Evolutionary conservation across 1,139 yeast genomes (phyloP).

Genomic region (Blastobotrys aristatus): DNA sequence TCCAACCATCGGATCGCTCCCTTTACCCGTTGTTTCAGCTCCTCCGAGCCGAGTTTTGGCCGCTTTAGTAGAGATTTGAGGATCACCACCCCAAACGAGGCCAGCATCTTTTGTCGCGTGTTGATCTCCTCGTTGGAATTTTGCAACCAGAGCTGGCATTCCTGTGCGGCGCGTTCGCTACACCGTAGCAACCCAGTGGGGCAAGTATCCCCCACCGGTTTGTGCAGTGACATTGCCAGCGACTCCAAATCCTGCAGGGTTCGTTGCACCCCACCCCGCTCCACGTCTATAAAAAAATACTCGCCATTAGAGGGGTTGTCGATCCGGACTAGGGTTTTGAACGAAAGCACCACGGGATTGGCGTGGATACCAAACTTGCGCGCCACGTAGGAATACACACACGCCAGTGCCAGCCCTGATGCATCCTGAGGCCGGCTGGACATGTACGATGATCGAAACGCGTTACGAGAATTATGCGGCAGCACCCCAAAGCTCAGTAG

Average conservation of each 20-base stretch:
- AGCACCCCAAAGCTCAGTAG: constrained; percentile 6
- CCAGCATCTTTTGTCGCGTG: neutral
- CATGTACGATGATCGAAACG: constrained; percentile 8
- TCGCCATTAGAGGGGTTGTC: neutral
- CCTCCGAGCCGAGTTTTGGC: neutral
- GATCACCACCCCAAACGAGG: constrained; percentile 3
- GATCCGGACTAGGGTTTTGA: constrained; percentile 11
- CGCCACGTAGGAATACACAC: constrained; percentile 12
- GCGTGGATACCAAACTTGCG: constrained; percentile 6
- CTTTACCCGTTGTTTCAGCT: neutral
- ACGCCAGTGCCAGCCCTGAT: constrained; percentile 8
- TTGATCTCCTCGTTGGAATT: neutral
- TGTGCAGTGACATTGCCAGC: constrained; percentile 6
- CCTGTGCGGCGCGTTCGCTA: neutral
- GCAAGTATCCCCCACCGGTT: neutral
- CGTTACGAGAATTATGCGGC: constrained; percentile 2
- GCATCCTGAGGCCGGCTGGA: neutral
- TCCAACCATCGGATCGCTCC: neutral
- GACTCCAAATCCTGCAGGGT: constrained; percentile 9
- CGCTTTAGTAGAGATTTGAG: neutral
- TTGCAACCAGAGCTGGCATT: constrained; percentile 9
- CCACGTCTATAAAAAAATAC: constrained; percentile 9
- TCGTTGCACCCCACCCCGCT: constrained; percentile 13
- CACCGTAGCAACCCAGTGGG: neutral
- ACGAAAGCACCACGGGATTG: constrained; percentile 5